A percentile compares a stretch with the other conserved stretches of the same genome.
These are phyloP conservation scores for Beauveria australis DNA, from an alignment of 2,329 filamentous ascomycete species.

Conservation along the genomic window DNA sequence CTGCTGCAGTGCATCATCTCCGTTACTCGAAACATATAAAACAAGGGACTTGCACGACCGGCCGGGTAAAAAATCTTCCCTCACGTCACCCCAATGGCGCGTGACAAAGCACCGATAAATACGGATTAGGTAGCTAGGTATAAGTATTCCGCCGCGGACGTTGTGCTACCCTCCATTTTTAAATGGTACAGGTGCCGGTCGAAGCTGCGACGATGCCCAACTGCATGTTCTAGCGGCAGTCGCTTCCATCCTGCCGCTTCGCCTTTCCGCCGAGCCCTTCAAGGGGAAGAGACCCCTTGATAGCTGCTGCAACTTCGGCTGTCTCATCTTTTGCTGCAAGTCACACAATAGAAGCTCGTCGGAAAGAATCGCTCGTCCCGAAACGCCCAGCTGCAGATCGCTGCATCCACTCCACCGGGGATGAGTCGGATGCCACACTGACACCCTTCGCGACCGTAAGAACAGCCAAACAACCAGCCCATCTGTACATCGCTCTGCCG, in stretches of 20 bases:
- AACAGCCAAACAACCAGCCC: not conserved
- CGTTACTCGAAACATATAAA: not conserved
- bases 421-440: not conserved
- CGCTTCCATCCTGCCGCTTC: not conserved
- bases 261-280: not conserved
- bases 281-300: not conserved
- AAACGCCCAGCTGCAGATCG: constrained; percentile 6
- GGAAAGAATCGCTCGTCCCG: not conserved
- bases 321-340: not conserved
- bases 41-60: not conserved
- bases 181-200: not conserved
- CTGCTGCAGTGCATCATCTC: not conserved
- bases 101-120: not conserved
- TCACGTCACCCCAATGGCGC: not conserved
- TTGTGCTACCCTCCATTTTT: not conserved
- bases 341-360: not conserved
- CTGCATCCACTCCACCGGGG: not conserved
- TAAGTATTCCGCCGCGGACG: not conserved
- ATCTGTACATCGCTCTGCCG: not conserved
- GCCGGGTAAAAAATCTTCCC: not conserved
- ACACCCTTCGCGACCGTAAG: not conserved
- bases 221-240: not conserved
- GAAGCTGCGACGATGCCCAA: not conserved
- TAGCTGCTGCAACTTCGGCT: not conserved
- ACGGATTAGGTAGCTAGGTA: not conserved